These are phyloP conservation scores for Cucurbitaria berberidis DNA, from an alignment of 2,329 filamentous ascomycete species.

Conservation along the genomic window DNA sequence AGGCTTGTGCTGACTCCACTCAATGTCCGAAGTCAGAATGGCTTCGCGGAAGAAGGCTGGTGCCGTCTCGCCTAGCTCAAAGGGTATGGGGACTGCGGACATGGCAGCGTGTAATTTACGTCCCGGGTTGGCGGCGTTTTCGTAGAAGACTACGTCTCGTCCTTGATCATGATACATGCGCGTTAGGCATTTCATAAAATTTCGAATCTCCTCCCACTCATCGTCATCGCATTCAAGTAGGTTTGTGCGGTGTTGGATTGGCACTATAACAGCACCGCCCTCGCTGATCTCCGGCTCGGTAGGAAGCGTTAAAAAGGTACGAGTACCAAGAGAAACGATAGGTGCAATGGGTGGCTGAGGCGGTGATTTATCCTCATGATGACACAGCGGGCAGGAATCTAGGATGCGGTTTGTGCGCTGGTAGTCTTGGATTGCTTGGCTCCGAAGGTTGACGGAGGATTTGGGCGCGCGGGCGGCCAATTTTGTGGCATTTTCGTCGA, in stretches of 20 bases:
- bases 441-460: slow-evolving; percentile 85
- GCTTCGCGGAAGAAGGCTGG: slow-evolving; percentile 96
- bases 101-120: slow-evolving; percentile 84
- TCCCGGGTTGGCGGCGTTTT: slow-evolving; percentile 85
- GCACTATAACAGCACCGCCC: slow-evolving; percentile 86
- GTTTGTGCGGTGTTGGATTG: slow-evolving; percentile 84
- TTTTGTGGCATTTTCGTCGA: slow-evolving; percentile 94
- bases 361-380: slow-evolving; percentile 81
- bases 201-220: slow-evolving; percentile 98
- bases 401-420: slow-evolving; percentile 87
- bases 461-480: slow-evolving; percentile 87
- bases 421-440: slow-evolving; percentile 84
- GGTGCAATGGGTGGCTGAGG: slow-evolving; percentile 76
- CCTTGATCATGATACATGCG: slow-evolving; percentile 94
- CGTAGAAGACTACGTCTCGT: slow-evolving; percentile 93
- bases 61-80: slow-evolving; percentile 86
- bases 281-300: slow-evolving; percentile 87
- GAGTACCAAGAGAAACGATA: slow-evolving; percentile 81
- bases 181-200: slow-evolving; percentile 97
- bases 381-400: slow-evolving; percentile 87
- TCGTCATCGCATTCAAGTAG: slow-evolving; percentile 98
- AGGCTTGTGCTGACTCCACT: slow-evolving; percentile 96
- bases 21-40: slow-evolving; percentile 83
- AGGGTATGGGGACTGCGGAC: slow-evolving; percentile 85
- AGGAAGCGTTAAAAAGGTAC: slow-evolving; percentile 85